These are phyloP conservation scores for Osmanthus fragrans DNA, from an alignment of 257 asterid species.

Conservation along the genomic window DNA sequence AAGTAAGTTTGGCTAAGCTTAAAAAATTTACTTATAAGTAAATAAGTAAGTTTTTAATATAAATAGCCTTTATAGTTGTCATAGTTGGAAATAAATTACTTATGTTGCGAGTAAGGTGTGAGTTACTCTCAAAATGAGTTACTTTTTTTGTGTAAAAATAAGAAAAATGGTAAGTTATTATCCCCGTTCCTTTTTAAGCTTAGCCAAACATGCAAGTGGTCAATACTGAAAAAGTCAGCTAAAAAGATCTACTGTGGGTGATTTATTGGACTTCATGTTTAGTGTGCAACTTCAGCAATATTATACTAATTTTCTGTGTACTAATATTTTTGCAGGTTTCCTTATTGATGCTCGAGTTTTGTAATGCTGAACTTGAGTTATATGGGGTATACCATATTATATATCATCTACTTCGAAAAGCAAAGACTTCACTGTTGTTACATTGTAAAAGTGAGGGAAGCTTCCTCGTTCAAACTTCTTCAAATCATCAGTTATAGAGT, in stretches of 20 bases:
- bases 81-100: not conserved
- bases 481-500: not conserved
- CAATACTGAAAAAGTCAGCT: not conserved
- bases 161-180: not conserved
- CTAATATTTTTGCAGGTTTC: slow-evolving; percentile 2
- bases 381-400: not conserved
- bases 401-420: not conserved
- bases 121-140: not conserved
- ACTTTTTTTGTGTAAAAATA: not conserved
- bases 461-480: not conserved
- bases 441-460: not conserved
- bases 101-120: not conserved
- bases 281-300: not conserved
- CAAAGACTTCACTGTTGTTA: not conserved
- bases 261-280: not conserved
- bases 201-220: not conserved
- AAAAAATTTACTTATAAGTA: not conserved
- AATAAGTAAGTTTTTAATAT: no score
- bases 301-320: not conserved
- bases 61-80: no score
- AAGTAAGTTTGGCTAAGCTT: not conserved
- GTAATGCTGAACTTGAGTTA: slow-evolving; percentile 16
- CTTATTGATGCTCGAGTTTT: slow-evolving; percentile 27
- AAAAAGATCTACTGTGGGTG: not conserved
- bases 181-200: not conserved